Conservation (phyloP, 352 stramenopile species). For the Phytophthora pisi region DNA sequence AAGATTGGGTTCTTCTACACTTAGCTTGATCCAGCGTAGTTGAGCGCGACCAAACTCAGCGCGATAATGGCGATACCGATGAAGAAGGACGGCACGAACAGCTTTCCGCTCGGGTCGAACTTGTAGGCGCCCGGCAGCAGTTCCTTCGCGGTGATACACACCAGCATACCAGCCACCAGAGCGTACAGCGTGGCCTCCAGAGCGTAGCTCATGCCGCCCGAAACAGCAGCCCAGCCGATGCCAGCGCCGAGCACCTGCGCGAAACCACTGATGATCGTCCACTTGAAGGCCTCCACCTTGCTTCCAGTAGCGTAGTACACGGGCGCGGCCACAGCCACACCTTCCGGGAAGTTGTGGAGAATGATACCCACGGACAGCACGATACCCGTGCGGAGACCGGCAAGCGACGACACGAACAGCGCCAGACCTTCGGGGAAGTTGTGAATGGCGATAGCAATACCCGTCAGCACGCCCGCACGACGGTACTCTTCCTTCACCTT, state of each 20-base stretch:
- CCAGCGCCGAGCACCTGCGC: conserved; percentile 92
- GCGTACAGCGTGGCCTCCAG: conserved; percentile 92
- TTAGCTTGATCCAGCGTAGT: conserved; percentile 68
- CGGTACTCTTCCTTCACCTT: conserved; percentile 62
- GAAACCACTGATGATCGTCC: conserved; percentile 88
- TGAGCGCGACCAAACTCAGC: conserved; percentile 88
- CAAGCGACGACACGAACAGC: conserved; percentile 94
- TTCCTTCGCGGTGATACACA: conserved; percentile 93
- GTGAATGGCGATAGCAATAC: conserved; percentile 95
- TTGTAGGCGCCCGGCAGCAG: conserved; percentile 91
- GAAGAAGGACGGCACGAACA: conserved; percentile 86
- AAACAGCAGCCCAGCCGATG: conserved; percentile 68
- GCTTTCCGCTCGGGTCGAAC: conserved; percentile 87
- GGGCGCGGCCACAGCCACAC: conserved; percentile 94
- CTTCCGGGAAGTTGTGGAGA: conserved; percentile 98
- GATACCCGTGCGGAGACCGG: conserved; percentile 88
- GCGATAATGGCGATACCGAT: conserved; percentile 90
- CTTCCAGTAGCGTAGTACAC: conserved; percentile 97
- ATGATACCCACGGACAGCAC: conserved; percentile 95
- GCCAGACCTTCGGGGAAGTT: conserved; percentile 98
- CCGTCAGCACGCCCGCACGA: conserved; percentile 91
- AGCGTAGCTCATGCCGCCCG: conserved; percentile 58
- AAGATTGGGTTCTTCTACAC: neutral
- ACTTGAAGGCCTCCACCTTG: conserved; percentile 92
- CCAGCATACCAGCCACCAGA: conserved; percentile 93